A percentile compares a stretch with the other conserved stretches of the same genome.
Evolutionary conservation across 1,284 basidiomycete genomes (phyloP).

Genomic region (Fistulinella cinereoalba): DNA sequence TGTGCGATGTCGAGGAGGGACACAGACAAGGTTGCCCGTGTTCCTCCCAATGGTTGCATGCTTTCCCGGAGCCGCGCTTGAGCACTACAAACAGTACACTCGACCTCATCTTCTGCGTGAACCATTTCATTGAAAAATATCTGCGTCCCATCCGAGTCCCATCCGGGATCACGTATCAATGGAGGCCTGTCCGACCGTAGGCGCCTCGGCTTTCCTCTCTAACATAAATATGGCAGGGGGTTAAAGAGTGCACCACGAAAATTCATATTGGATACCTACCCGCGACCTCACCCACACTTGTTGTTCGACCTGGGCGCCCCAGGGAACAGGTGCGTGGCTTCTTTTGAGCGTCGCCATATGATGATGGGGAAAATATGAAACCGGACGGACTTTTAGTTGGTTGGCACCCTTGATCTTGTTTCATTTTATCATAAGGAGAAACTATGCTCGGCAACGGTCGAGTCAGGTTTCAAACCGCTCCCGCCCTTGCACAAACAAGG

Average conservation of each 20-base stretch:
- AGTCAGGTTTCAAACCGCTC: too few relatives aligned
- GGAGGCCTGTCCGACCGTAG: slow-evolving; percentile 11
- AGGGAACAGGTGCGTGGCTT: slow-evolving; percentile 10
- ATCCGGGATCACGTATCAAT: slow-evolving; percentile 18
- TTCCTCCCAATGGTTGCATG: background rate
- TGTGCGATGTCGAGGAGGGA: slow-evolving; percentile 21
- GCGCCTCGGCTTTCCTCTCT: slow-evolving; percentile 23
- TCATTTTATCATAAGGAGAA: too few relatives aligned
- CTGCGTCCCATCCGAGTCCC: slow-evolving; percentile 26
- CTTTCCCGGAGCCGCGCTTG: slow-evolving; percentile 5
- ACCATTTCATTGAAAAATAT: slow-evolving; percentile 4
- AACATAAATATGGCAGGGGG: too few relatives aligned
- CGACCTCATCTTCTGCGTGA: background rate
- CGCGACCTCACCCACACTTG: slow-evolving; percentile 14
- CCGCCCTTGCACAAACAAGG: too few relatives aligned
- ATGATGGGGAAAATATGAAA: background rate
- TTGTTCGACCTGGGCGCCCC: slow-evolving; percentile 10
- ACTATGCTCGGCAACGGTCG: too few relatives aligned
- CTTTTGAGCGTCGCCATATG: slow-evolving; percentile 23
- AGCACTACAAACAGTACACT: background rate
- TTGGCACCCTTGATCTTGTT: too few relatives aligned
- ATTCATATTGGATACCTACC: slow-evolving; percentile 4
- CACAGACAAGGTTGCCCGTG: slow-evolving; percentile 9
- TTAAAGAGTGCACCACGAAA: background rate
- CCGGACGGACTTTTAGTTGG: too few relatives aligned